Conservation (phyloP, 257 asterid species). For the Nicotiana knightiana region DNA sequence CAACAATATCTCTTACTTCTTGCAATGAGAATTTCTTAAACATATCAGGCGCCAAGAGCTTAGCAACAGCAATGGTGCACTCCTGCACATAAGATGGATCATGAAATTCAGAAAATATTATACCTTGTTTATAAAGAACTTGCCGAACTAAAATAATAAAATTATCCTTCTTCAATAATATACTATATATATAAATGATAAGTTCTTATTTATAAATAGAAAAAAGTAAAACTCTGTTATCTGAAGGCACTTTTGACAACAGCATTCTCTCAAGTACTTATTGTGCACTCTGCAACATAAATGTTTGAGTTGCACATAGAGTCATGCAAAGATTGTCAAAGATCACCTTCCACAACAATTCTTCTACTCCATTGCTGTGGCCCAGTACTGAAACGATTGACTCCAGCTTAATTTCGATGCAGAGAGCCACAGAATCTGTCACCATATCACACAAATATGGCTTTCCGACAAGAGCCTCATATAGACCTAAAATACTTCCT, state of each 20-base stretch:
- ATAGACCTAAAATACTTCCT: conserved; percentile 7
- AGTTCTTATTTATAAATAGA: not conserved
- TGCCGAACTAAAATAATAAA: not conserved
- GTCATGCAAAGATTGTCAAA: not conserved
- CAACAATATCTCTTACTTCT: conserved; percentile 2
- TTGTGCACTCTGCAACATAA: not conserved
- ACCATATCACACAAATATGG: conserved; percentile 7
- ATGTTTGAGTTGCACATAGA: not conserved
- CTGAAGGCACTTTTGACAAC: not conserved
- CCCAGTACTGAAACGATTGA: not conserved
- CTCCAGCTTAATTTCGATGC: conserved; percentile 4
- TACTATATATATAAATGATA: not conserved
- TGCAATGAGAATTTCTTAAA: conserved; percentile 5
- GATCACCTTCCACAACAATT: conserved; percentile 7
- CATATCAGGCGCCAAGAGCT: not conserved
- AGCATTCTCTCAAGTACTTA: not conserved
- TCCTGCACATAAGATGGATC: not conserved
- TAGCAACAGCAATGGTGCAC: conserved; percentile 3
- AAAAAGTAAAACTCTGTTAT: conserved; percentile 6
- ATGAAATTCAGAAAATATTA: not conserved
- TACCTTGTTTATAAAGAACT: not conserved
- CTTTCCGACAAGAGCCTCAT: conserved; percentile 1
- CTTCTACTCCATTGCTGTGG: not conserved
- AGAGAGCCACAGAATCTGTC: conserved; percentile 6
- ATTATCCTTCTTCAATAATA: not conserved